Base-by-base conservation (phyloP, 805 yeast species). In the Komagataella ulmi region DNA sequence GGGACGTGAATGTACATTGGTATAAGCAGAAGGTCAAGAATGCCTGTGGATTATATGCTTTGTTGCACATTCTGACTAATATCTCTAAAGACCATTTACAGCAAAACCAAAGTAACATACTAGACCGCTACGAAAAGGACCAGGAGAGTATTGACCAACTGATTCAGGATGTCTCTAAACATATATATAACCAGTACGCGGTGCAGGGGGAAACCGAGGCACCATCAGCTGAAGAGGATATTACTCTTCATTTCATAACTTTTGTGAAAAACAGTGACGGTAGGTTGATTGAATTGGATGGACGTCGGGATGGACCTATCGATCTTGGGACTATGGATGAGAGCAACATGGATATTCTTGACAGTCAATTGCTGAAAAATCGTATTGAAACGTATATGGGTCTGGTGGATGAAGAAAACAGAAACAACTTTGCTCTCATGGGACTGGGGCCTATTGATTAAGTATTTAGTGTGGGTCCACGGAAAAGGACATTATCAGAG, bases 21-120 rank as follows among this genome's bases (percentile, higher is more conserved):
- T 79, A 82, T 58, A 80, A 79, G 57, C 99, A 91, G 61, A 81
- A 89, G 0, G 79, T 93, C 17, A 79, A 77, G 55, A 91, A 91
- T 63, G 95, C 95, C 0, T 91, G 99, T 69, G 99, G 99, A 4
- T 75, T 95, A 36, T 88, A 85, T 65, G 98, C 96, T 0, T 64
- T 93, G 48, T 68, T 91, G 19, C 97, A 91, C 59, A 55, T 69
- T 1, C 59, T 77, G 44, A 57, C 71, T 36, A 78, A 78, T 56
- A 65, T 76, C 17, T 58, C 66, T 7, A 69, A 72, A 50, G 63
- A 69, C 3, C 55, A 58, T 21, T 24, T 63, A 6, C 50, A 58
- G 24, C 54, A 58, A 3, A 17, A 17, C 21, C 48, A 43, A 2
- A 17, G 14, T 21, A 1, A 48, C 55, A 17, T 48, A 51, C 7